A percentile compares a stretch with the other conserved stretches of the same genome.
Evolutionary conservation across 2,329 filamentous ascomycete genomes (phyloP).

Genomic region (Kalmusia sp.): DNA sequence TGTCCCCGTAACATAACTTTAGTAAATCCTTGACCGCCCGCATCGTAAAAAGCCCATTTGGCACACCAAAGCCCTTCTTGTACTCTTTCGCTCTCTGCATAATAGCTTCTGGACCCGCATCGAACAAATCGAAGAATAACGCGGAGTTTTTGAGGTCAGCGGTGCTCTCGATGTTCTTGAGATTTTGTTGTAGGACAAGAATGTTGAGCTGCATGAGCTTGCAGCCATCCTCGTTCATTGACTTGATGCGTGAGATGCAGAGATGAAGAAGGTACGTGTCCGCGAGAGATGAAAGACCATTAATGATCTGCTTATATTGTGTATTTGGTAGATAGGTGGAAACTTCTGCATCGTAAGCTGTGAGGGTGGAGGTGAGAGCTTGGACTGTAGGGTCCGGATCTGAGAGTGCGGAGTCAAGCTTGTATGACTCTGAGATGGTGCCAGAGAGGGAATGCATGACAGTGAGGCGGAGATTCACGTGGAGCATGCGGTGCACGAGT

Average conservation of each 20-base stretch:
- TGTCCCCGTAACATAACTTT: conserved; percentile 51
- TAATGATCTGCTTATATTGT: conserved; percentile 76
- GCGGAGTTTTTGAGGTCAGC: conserved; percentile 69
- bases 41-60: conserved; percentile 41
- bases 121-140: conserved; percentile 74
- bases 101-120: conserved; percentile 69
- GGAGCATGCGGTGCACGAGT: conserved; percentile 82
- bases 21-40: conserved; percentile 51
- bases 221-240: conserved; percentile 85
- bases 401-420: conserved; percentile 73
- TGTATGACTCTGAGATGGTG: conserved; percentile 56
- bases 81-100: conserved; percentile 65
- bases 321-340: conserved; percentile 73
- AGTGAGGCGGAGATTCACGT: conserved; percentile 86
- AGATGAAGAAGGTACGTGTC: conserved; percentile 76
- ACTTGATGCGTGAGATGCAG: conserved; percentile 70
- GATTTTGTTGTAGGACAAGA: conserved; percentile 91
- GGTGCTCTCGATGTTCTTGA: conserved; percentile 86
- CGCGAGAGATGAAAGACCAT: conserved; percentile 77
- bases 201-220: conserved; percentile 93
- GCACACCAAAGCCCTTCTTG: conserved; percentile 35
- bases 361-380: conserved; percentile 81
- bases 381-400: conserved; percentile 83
- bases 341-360: conserved; percentile 86
- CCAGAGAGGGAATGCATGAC: conserved; percentile 79